Conservation (phyloP, 139 green algal species). For the Asterochloris erici region DNA sequence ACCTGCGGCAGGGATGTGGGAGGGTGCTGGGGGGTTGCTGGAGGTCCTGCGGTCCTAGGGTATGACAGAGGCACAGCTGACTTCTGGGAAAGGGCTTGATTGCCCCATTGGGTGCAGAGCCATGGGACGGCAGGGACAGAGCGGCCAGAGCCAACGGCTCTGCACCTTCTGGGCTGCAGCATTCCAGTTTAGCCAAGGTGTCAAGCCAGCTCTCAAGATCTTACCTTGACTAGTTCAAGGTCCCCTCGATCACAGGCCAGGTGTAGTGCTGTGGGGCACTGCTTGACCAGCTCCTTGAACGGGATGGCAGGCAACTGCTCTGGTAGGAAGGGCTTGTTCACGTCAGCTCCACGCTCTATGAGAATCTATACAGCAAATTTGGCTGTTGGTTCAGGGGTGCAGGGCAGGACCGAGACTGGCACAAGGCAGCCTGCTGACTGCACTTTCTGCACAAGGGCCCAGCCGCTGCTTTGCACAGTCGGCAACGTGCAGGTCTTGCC, state of each 20-base stretch:
- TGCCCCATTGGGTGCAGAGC: background rate
- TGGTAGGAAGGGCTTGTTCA: background rate
- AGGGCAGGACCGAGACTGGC: too few relatives aligned
- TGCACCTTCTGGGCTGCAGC: too few relatives aligned
- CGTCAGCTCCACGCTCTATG: slow-evolving; percentile 7
- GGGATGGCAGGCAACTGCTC: slow-evolving; percentile 8
- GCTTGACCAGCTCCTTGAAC: slow-evolving; percentile 13
- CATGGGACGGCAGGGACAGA: background rate
- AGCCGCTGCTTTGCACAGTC: too few relatives aligned
- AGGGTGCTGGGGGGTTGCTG: too few relatives aligned
- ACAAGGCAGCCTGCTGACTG: too few relatives aligned
- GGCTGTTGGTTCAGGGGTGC: too few relatives aligned
- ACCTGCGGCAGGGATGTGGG: background rate
- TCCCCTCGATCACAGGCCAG: slow-evolving; percentile 13
- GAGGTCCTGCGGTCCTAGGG: too few relatives aligned
- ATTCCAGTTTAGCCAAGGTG: too few relatives aligned
- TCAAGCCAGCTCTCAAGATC: too few relatives aligned
- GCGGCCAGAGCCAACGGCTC: background rate
- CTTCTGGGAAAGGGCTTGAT: background rate
- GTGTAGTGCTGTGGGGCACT: slow-evolving; percentile 13
- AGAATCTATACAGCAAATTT: background rate
- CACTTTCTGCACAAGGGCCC: too few relatives aligned
- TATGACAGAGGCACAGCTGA: background rate
- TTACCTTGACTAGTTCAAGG: slow-evolving; percentile 2
- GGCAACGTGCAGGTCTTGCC: background rate